phyloP scores from a whole-genome alignment of 495 filamentous ascomycete genomes.

The Xylona heveae region DNA sequence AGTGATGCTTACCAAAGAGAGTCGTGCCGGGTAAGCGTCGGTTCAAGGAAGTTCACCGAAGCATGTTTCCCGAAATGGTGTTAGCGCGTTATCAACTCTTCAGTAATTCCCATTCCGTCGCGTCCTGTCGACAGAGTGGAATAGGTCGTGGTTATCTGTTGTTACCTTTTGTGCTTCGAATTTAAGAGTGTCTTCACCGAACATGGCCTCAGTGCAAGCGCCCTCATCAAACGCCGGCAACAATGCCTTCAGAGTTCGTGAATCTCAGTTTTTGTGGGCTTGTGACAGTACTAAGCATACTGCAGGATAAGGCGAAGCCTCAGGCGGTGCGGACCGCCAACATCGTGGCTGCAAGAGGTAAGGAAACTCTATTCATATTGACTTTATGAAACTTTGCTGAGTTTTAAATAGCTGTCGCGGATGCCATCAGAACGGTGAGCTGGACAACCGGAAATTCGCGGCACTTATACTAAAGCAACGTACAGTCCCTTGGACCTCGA shows the following conservation, averaged over 20 bases:
- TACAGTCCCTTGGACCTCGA: conserved; percentile 45
- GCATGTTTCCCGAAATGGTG: too few species aligned
- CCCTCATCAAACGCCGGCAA: conserved; percentile 33
- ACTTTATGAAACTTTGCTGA: conserved; percentile 6
- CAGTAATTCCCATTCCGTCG: too few species aligned
- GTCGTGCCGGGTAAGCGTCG: too few species aligned
- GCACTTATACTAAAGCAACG: conserved; percentile 7
- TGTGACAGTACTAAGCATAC: conserved; percentile 13
- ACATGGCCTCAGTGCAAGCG: conserved; percentile 42
- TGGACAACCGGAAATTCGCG: background rate
- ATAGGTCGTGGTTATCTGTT: too few species aligned
- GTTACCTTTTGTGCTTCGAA: too few species aligned
- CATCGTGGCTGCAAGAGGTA: conserved; percentile 92
- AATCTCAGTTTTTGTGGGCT: conserved; percentile 6
- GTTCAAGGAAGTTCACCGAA: too few species aligned
- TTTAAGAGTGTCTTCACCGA: conserved; percentile 19
- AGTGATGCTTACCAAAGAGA: background rate
- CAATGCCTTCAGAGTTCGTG: conserved; percentile 59
- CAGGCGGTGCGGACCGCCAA: conserved; percentile 86
- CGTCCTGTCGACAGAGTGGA: too few species aligned
- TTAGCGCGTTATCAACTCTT: too few species aligned
- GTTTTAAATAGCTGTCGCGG: conserved; percentile 54
- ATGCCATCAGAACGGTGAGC: conserved; percentile 76
- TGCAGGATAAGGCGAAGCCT: conserved; percentile 94
- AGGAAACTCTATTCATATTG: conserved; percentile 5